Conservation (phyloP, 306 rosid genomes). For the Heteromeles arbutifolia region DNA sequence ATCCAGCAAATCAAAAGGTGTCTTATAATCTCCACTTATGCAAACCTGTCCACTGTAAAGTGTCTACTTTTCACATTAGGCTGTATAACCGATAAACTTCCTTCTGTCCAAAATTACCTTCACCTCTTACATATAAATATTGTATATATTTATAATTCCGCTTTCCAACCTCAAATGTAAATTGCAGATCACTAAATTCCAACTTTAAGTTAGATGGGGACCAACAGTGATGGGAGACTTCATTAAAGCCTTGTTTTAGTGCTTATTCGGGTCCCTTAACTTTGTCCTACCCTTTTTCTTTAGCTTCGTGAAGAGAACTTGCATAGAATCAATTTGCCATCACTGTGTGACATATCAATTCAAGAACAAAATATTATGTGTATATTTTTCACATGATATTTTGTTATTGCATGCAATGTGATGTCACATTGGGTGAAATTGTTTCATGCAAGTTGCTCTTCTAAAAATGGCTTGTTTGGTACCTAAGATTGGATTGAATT, state of each 20-base stretch:
- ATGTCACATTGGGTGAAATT: no score
- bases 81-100: conserved; percentile 9
- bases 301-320: background rate
- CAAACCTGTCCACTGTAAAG: conserved; percentile 13
- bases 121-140: conserved; percentile 14
- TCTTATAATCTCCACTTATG: conserved; percentile 8
- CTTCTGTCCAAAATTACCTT: conserved; percentile 15
- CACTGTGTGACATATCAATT: background rate
- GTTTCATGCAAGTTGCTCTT: no score
- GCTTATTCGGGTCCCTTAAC: background rate
- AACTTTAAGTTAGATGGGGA: background rate
- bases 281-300: background rate
- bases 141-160: conserved; percentile 21
- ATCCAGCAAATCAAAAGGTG: conserved; percentile 6
- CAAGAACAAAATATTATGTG: no score
- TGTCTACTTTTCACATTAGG: background rate
- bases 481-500: background rate
- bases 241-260: background rate
- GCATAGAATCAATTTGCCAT: no score
- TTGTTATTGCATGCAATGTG: background rate
- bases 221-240: background rate
- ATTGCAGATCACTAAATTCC: background rate
- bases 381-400: no score
- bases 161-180: background rate
- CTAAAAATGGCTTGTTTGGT: background rate